Evolutionary conservation across 768 basidiomycete genomes (phyloP), one percentile per base, ranked within the genome.

Genomic region (Hortiboletus flavorubellus): DNA sequence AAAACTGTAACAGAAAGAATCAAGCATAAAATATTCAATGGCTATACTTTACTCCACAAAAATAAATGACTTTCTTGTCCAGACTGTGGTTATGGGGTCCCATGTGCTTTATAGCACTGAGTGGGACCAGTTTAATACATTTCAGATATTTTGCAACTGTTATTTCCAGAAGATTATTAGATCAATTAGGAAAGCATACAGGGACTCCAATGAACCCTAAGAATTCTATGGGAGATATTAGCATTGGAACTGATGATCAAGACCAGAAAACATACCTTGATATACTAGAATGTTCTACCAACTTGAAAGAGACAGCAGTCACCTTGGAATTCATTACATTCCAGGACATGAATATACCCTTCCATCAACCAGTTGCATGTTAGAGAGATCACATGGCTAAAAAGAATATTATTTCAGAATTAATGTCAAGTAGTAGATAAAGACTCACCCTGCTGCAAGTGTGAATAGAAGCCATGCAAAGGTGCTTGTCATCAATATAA

Each of bases 201-300:
- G 31, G 2, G 21, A 33, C 16, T n/a, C 0, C 7, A 34, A 55
- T 67, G 21, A 49, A 81, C 80, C 79, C 73, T 83, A 83, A 4
- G 78, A 73, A 61, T 83, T 84, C 82, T 84, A 39, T 12, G 16
- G 30, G 16, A 23, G 21, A 15, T 0, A 26, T 51, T 14, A 47
- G 31, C 0, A 1, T 34, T 26, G 31, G 35, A 45, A n/a, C 12
- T 0, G 5, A 16, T 5, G 3, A 10, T 8, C 8, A n/a, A 16
- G 18, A 48, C 12, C 11, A 1, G 21, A 23, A 29, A 33, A 51
- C 63, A 31, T 47, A 81, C 84, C 75, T 85, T 86, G 0, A 85
- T 86, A 48, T 82, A 86, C 61, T 82, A 78, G 60, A 85, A 86
- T 0, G 78, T 82, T 55, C 83, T 8, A 5, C 7, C 38, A n/a